Base-by-base conservation (phyloP, 768 basidiomycete species). In the Trametes cinnabarina region DNA sequence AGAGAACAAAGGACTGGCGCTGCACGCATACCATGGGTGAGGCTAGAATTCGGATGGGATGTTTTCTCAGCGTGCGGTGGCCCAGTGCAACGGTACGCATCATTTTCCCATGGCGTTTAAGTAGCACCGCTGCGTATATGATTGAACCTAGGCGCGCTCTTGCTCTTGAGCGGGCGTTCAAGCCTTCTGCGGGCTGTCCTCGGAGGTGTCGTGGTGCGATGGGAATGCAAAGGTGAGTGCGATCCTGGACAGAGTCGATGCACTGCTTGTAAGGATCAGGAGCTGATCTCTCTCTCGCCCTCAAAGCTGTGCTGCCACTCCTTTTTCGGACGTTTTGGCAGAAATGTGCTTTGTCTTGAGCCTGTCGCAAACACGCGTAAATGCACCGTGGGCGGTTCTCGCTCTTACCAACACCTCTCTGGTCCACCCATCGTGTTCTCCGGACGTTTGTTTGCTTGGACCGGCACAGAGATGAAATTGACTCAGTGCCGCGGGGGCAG, bases 11-110 rank as follows among this genome's bases (percentile, higher is more conserved):
- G 42, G 41, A 43, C 51, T 53, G 52, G 26, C 53, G 53, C 34
- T 43, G 53, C 47, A 17, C 7, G 43, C 32, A 44, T 55, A 55
- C 53, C 53, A 47, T 47, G 53, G 53, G 35, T 37, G 35, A 40
- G 39, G 54, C 54, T 48, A 26, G 46, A 47, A 37, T 39, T 55
- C 34, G 46, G 23, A 46, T 35, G 35, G 22, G 22, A 40, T 55
- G 54, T 55, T 55, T 55, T 55, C 54, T 40, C 54, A 55, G 46
- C 17, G 53, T 47, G 58, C 58, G 47, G 52, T 30, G 47, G 47
- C 41, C 59, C 59, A 34, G 43, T 26, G 26, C 28, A 30, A 22
- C 20, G 59, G 53, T 51, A 55, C 53, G 48, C 59, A 55, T 55
- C 49, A 55, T 46, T 60, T 55, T 51, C 49, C 59, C 54, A 46